Evolutionary conservation across 129 eudicot genomes (phyloP), one percentile per base, ranked within the genome.

Genomic region (Apium graveolens): DNA sequence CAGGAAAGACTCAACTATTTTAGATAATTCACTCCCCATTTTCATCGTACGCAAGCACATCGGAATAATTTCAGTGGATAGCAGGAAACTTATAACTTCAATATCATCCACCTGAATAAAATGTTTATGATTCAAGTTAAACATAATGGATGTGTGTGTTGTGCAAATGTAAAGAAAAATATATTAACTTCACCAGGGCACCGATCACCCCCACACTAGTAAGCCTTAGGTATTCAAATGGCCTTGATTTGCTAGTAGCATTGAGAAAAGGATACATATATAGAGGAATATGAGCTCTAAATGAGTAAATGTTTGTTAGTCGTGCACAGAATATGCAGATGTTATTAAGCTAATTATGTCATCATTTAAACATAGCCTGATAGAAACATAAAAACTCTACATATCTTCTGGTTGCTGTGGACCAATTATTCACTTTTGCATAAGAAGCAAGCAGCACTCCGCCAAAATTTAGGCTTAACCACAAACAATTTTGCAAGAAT

Each of bases 281-380:
- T n/a, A n/a, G n/a, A n/a, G n/a, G n/a, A n/a, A n/a, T n/a, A n/a
- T 91, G 98, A 72, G 98, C 98, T 95, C 92, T 88, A 89, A 84
- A 53, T 48, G 49, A 81, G 20, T 38, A 85, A 79, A 62, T 27
- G 38, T 45, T n/a, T 35, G 24, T 72, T 70, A 78, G 12, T 35
- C 2, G 17, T 69, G 11, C 42, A 32, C 11, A 70, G 17, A 70
- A 70, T 11, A 37, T 14, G 8, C 57, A 49, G 18, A 17, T 49
- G 18, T 18, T 49, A 49, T 49, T 14, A 49, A 49, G 57, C 0
- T 49, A 49, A 48, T 18, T 49, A 17, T 49, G 57, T 24, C n/a
- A 49, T 17, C 24, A 17, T 0, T 18, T 17, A 8, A 49, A 17
- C n/a, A n/a, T n/a, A n/a, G n/a, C n/a, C n/a, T n/a, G n/a, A n/a